Evolutionary conservation across 2,329 filamentous ascomycete species (phyloP).

Genomic region (Whalleya microplaca): DNA sequence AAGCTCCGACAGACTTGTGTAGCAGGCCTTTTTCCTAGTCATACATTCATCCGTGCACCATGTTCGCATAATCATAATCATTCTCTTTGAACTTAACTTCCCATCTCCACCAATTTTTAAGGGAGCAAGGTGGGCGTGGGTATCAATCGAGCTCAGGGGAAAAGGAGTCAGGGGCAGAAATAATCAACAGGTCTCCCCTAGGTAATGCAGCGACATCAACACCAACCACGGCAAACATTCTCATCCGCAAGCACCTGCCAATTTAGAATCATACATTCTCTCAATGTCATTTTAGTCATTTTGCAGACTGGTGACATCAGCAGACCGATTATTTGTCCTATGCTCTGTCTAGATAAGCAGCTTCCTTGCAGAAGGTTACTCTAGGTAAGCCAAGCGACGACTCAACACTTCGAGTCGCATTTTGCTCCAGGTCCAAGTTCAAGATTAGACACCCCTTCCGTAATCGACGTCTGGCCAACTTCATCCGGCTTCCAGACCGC

Average conservation of each 20-base stretch:
- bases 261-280: neutral
- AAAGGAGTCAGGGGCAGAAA: neutral
- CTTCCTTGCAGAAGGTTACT: neutral
- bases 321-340: neutral
- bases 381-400: neutral
- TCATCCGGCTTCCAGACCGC: constrained; percentile 48
- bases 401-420: neutral
- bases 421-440: neutral
- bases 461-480: neutral
- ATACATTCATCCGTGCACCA: constrained; percentile 12
- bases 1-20: constrained; percentile 21
- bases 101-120: constrained; percentile 8
- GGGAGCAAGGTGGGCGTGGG: neutral
- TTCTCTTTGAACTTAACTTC: constrained; percentile 4
- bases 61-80: constrained; percentile 2
- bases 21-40: constrained; percentile 6
- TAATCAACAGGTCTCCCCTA: neutral
- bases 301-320: neutral
- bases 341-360: neutral
- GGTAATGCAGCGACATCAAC: neutral
- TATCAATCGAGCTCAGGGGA: neutral
- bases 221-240: neutral
- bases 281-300: neutral
- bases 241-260: neutral
- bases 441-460: neutral